Conservation (phyloP, 106 monocot genomes). For the Phalaenopsis aphrodite region DNA sequence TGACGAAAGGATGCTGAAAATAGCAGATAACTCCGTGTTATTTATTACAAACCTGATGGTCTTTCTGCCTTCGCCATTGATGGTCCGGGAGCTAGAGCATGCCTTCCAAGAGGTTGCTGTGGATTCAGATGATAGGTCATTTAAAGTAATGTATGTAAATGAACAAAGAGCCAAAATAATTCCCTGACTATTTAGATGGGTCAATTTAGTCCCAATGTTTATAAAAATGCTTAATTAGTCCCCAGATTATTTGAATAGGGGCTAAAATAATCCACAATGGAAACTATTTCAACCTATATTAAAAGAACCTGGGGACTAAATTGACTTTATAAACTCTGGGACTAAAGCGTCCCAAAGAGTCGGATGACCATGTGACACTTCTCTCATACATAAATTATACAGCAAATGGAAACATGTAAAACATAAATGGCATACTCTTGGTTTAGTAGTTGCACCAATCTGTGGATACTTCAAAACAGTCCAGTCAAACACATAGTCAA, state of each 20-base stretch:
- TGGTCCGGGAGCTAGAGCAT: conserved; percentile 29
- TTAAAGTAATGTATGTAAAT: neutral
- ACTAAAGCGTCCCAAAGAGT: too few relatives aligned
- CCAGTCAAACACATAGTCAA: conserved; percentile 88
- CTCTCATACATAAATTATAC: too few relatives aligned
- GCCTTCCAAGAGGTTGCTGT: conserved; percentile 30
- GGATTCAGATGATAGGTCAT: neutral
- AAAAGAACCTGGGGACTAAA: too few relatives aligned
- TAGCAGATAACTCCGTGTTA: neutral
- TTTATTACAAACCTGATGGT: conserved; percentile 33
- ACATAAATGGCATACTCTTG: conserved; percentile 22
- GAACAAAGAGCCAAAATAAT: neutral
- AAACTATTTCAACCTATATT: too few relatives aligned
- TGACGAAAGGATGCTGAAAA: neutral
- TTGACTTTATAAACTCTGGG: too few relatives aligned
- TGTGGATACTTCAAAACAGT: conserved; percentile 61
- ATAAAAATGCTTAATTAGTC: too few relatives aligned
- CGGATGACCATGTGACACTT: too few relatives aligned
- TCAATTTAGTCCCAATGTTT: too few relatives aligned
- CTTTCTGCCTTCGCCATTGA: conserved; percentile 34
- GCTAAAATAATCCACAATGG: too few relatives aligned
- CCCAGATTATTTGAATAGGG: too few relatives aligned
- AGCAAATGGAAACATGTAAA: neutral
- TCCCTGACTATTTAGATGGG: too few relatives aligned
- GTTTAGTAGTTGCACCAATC: conserved; percentile 26